Percentiles rank a stretch among this genome's conserved stretches.
phyloP scores from a whole-genome alignment of 106 monocot genomes.

The Iris macrosiphon region DNA sequence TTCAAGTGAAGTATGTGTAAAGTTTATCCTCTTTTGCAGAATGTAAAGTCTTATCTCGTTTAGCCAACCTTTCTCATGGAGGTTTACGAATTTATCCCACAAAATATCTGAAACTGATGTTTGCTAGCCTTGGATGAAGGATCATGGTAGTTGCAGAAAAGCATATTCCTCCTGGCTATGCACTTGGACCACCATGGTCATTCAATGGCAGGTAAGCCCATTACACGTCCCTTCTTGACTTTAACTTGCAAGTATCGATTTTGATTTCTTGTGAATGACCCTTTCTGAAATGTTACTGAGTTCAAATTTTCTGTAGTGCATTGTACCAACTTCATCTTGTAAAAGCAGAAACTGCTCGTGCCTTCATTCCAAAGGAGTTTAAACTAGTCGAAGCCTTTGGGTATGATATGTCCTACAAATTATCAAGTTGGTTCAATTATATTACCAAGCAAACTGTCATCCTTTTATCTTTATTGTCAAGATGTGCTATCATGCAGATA shows the following conservation, averaged over 20 bases:
- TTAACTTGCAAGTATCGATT: neutral
- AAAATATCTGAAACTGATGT: neutral
- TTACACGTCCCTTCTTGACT: neutral
- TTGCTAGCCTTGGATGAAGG: slow-evolving; percentile 1
- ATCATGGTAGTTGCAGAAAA: slow-evolving; percentile 17
- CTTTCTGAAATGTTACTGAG: no score
- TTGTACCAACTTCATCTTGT: slow-evolving; percentile 92
- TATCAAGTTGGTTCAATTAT: neutral
- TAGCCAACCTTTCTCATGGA: neutral
- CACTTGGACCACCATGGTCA: slow-evolving; percentile 64
- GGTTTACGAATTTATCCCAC: neutral
- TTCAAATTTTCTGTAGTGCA: slow-evolving; percentile 72
- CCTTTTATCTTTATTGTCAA: neutral
- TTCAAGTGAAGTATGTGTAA: no score
- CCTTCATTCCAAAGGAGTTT: slow-evolving; percentile 78
- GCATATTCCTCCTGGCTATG: slow-evolving; percentile 26
- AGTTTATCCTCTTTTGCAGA: neutral
- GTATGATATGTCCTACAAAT: slow-evolving; percentile 19
- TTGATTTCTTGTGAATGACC: neutral
- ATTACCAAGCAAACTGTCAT: neutral
- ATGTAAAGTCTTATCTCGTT: neutral
- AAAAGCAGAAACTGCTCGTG: slow-evolving; percentile 58
- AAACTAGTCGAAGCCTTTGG: slow-evolving; percentile 92
- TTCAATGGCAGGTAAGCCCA: slow-evolving; percentile 74
- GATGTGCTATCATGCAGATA: slow-evolving; percentile 32